These are phyloP conservation scores for Xylaria curta DNA, from an alignment of 495 filamentous ascomycete genomes.

Conservation along the genomic window DNA sequence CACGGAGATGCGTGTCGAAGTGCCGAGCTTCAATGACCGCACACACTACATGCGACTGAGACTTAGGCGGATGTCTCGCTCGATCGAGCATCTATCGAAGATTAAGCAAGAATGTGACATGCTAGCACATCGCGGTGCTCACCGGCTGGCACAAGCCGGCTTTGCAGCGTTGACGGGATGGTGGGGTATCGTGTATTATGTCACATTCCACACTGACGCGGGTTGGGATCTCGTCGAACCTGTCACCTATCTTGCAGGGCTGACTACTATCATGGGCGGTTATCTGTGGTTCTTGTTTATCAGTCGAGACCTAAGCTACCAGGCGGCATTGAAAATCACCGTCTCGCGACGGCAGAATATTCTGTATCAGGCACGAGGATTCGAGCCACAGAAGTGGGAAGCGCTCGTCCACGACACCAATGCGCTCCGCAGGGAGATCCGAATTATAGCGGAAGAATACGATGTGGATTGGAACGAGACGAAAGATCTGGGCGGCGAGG, in stretches of 20 bases:
- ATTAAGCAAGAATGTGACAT: slow-evolving; percentile 84
- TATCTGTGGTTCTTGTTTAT: slow-evolving; percentile 96
- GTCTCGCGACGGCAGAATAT: slow-evolving; percentile 77
- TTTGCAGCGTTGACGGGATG: slow-evolving; percentile 73
- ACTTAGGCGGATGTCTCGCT: slow-evolving; percentile 71
- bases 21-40: slow-evolving; percentile 87
- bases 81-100: slow-evolving; percentile 68
- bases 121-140: slow-evolving; percentile 75
- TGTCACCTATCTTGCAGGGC: slow-evolving; percentile 83
- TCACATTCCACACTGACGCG: slow-evolving; percentile 78
- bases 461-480: slow-evolving; percentile 94
- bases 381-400: slow-evolving; percentile 81
- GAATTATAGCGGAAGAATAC: slow-evolving; percentile 82
- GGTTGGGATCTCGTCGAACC: slow-evolving; percentile 96
- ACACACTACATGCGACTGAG: slow-evolving; percentile 84
- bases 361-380: slow-evolving; percentile 75
- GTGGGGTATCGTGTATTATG: slow-evolving; percentile 80
- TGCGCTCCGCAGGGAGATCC: slow-evolving; percentile 78
- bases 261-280: slow-evolving; percentile 83
- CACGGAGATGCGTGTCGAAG: slow-evolving; percentile 73
- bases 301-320: slow-evolving; percentile 87
- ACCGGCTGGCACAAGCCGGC: slow-evolving; percentile 79
- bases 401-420: slow-evolving; percentile 82
- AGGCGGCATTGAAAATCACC: slow-evolving; percentile 83
- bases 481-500: slow-evolving; percentile 75